Evolutionary conservation across 2,329 filamentous ascomycete genomes (phyloP), one percentile per base, ranked within the genome.

Genomic region (Biscogniauxia marginata): DNA sequence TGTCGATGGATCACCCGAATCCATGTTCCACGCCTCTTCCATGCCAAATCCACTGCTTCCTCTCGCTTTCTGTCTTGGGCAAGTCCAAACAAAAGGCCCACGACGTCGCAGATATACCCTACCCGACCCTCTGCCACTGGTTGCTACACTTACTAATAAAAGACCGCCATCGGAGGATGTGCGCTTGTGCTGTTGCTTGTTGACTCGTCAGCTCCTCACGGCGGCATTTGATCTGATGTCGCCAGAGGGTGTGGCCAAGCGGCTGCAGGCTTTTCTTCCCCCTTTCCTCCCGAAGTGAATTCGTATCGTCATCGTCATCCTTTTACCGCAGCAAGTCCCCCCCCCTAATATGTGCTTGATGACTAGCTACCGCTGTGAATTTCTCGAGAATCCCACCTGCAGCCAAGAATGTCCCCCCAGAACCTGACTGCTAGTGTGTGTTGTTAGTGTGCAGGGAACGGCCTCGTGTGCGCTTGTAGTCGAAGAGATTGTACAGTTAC

Each of bases 101-200:
- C 30, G 30, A 39, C 30, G 13, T 39, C 11, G 30, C 30, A 39
- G 30, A n/a, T 16, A 39, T 13, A 34, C 30, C 24, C 24, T 25
- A 39, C 30, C 9, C 30, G 13, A 39, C 30, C n/a, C 30, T 39
- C 30, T 39, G 30, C 30, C 30, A 16, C 30, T 39, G 13, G 30
- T 9, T 39, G 30, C 30, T 16, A 39, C 30, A 39, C 30, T 39
- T 44, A 20, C 24, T 50, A 39, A 18, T 20, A 6, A 59, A 61
- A 62, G 62, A 61, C 60, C 56, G 58, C 56, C 60, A 58, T 64
- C 62, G 58, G 62, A 62, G 60, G 55, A 46, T 59, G 53, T 56
- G 56, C 56, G 60, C 54, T 57, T 55, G 30, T 39, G 30, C n/a
- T 39, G 30, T 39, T 39, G 30, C n/a, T 16, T 39, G 30, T 39